Percentiles rank a stretch among this genome's conserved stretches.
Conservation (phyloP, 2,329 filamentous ascomycete species). For the Pestalotiopsis sp. region DNA sequence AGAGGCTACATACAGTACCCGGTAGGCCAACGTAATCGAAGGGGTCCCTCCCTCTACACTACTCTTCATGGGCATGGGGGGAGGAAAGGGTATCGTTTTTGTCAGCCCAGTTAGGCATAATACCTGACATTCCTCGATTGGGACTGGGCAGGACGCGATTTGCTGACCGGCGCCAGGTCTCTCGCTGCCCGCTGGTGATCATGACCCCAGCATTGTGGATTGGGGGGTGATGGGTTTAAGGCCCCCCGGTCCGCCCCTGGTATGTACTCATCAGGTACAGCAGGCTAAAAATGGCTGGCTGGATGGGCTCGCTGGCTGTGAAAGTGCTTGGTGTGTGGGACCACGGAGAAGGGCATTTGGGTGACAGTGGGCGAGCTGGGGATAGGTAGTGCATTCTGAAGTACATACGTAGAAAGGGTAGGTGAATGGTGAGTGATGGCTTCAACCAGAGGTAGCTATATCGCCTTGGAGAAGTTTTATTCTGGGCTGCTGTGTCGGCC, state of each 20-base stretch:
- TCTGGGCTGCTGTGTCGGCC: not conserved
- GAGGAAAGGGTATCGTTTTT: not conserved
- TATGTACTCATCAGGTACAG: slow-evolving; percentile 8
- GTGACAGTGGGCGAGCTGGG: not conserved
- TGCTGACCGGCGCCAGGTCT: slow-evolving; percentile 3
- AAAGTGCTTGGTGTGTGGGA: not conserved
- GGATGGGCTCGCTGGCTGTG: not conserved
- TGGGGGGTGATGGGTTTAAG: not conserved
- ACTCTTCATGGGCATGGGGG: not conserved
- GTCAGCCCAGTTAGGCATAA: slow-evolving; percentile 7
- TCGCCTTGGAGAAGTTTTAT: too few relatives aligned
- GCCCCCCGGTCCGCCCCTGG: not conserved
- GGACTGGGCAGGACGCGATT: slow-evolving; percentile 4
- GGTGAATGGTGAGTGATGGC: too few relatives aligned
- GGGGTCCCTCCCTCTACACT: not conserved
- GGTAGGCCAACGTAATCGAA: not conserved
- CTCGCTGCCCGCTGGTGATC: slow-evolving; percentile 3
- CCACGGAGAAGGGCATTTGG: not conserved
- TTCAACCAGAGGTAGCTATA: too few relatives aligned
- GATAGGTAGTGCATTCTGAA: too few relatives aligned
- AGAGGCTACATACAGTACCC: too few relatives aligned
- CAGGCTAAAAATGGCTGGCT: slow-evolving; percentile 8
- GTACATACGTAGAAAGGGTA: too few relatives aligned
- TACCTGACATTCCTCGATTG: not conserved
- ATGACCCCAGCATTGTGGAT: slow-evolving; percentile 8